These are phyloP conservation scores for Aureobasidium uvarum DNA, from an alignment of 2,329 filamentous ascomycete species.

Conservation along the genomic window DNA sequence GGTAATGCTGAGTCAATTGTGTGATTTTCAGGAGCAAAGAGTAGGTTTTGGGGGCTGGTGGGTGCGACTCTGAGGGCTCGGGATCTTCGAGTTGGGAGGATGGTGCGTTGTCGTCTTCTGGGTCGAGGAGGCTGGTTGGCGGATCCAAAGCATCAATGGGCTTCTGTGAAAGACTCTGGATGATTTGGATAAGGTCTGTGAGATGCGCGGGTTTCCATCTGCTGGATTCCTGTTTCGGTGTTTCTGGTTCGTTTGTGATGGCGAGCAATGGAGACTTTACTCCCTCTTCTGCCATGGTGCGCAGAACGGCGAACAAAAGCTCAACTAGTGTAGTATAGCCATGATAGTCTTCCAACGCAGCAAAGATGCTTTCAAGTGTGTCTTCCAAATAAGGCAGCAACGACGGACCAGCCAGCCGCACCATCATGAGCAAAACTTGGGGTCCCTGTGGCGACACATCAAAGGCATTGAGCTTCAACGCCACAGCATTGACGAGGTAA, in stretches of 20 bases:
- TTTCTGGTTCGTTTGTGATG: constrained; percentile 39
- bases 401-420: constrained; percentile 75
- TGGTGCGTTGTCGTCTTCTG: background rate
- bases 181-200: constrained; percentile 43
- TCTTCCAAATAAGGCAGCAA: constrained; percentile 90
- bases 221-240: background rate
- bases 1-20: constrained; percentile 80
- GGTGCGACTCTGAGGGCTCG: constrained; percentile 39
- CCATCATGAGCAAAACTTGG: constrained; percentile 91
- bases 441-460: constrained; percentile 90
- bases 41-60: constrained; percentile 71
- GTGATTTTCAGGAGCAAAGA: constrained; percentile 78
- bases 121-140: constrained; percentile 27
- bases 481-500: constrained; percentile 93
- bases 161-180: constrained; percentile 14
- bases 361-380: constrained; percentile 85
- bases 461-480: constrained; percentile 83
- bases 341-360: constrained; percentile 90
- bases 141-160: background rate
- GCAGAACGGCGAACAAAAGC: constrained; percentile 76
- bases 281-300: constrained; percentile 79
- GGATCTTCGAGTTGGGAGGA: background rate
- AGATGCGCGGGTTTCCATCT: constrained; percentile 40
- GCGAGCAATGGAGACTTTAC: constrained; percentile 57
- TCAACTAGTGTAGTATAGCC: constrained; percentile 87